These are phyloP conservation scores for Pythium pyrilobum DNA, from an alignment of 352 stramenopile genomes.

Conservation along the genomic window DNA sequence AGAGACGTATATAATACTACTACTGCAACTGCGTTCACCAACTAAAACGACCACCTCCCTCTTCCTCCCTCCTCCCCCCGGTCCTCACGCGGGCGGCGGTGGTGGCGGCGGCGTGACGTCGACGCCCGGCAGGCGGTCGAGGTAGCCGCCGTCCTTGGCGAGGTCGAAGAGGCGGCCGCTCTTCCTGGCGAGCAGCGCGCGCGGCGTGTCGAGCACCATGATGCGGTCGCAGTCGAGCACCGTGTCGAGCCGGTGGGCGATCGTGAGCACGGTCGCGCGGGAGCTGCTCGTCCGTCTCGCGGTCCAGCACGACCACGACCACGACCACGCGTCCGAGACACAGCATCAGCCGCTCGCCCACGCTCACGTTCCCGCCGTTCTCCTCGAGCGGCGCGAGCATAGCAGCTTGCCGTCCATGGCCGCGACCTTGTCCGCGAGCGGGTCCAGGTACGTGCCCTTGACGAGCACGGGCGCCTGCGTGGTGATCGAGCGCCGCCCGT, in stretches of 20 bases:
- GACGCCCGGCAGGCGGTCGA: slow-evolving; percentile 26
- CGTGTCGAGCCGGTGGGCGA: slow-evolving; percentile 96
- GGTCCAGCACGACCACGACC: slow-evolving; percentile 72
- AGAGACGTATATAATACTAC: too few relatives aligned
- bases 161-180: slow-evolving; percentile 35
- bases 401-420: slow-evolving; percentile 38
- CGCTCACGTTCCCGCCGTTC: slow-evolving; percentile 90
- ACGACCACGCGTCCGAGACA: slow-evolving; percentile 90
- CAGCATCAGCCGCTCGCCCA: slow-evolving; percentile 95
- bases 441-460: slow-evolving; percentile 91
- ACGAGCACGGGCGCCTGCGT: slow-evolving; percentile 93
- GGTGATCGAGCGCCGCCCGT: slow-evolving; percentile 90
- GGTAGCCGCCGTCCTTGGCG: slow-evolving; percentile 33
- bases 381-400: slow-evolving; percentile 78
- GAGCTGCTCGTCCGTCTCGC: slow-evolving; percentile 67
- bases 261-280: slow-evolving; percentile 92
- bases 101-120: background rate
- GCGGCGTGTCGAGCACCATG: slow-evolving; percentile 90
- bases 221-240: slow-evolving; percentile 97
- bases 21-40: too few relatives aligned
- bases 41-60: too few relatives aligned
- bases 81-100: too few relatives aligned
- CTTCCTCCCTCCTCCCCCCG: too few relatives aligned
- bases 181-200: slow-evolving; percentile 41
- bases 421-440: slow-evolving; percentile 66